Conservation (phyloP, 495 filamentous ascomycete genomes). For the Xanthoparmelia taractica region DNA sequence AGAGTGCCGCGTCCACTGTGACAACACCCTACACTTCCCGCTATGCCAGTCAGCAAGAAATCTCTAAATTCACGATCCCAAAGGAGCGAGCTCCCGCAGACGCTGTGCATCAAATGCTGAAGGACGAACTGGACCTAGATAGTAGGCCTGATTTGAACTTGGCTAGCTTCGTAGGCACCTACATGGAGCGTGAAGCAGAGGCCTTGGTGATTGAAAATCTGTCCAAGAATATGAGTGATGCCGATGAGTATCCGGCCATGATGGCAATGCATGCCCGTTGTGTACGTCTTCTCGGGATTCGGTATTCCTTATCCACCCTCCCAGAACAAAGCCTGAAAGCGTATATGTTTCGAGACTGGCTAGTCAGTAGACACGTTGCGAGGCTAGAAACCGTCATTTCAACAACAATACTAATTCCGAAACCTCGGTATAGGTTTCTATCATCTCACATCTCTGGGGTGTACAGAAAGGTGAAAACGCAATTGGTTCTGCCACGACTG, state of each 20-base stretch:
- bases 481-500: conserved; percentile 65
- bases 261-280: conserved; percentile 66
- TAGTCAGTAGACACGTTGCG: background rate
- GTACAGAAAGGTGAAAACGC: conserved; percentile 58
- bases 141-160: conserved; percentile 66
- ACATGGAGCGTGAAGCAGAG: conserved; percentile 60
- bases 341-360: background rate
- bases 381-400: background rate
- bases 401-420: background rate
- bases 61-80: conserved; percentile 63
- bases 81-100: conserved; percentile 54
- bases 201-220: conserved; percentile 62
- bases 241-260: conserved; percentile 70
- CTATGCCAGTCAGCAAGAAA: conserved; percentile 52
- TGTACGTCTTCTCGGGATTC: conserved; percentile 13
- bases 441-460: conserved; percentile 63
- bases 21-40: conserved; percentile 58
- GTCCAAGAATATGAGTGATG: conserved; percentile 59
- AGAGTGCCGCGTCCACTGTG: conserved; percentile 42
- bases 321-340: too few relatives aligned
- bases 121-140: conserved; percentile 67
- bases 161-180: conserved; percentile 65
- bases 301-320: background rate
- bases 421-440: conserved; percentile 37
- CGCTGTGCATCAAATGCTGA: conserved; percentile 59